Evolutionary conservation across 305 asterid species (phyloP), one percentile per base, ranked within the genome.

Genomic region (Fraxinus xanthoxyloides): DNA sequence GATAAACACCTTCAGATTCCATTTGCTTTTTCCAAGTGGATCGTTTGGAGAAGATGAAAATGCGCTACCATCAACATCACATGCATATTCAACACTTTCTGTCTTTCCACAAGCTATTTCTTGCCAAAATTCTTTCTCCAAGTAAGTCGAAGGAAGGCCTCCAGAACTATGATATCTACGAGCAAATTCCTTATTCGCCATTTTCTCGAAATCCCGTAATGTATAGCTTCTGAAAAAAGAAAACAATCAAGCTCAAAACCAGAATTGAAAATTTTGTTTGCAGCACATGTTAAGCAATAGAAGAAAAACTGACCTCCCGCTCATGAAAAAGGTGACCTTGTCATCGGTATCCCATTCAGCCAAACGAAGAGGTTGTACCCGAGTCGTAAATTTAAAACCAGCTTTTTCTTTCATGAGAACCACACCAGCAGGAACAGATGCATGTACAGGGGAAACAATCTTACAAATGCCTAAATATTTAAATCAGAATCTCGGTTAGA

Each of bases 41-140:
- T 96, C 99, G 81, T 78, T 82, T 30, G 94, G 88, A 89, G 95
- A 94, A 77, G 97, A 93, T 84, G 98, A 94, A 88, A 96, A 96
- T 36, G 99, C 98, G 90, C 98, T 94, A 83, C 99, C 99, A 87
- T 96, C 99, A 77, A 96, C 99, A 87, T 96, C 99, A 79, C 98
- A 96, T 61, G 99, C 99, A 88, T 96, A 96, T 91, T 96, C 99
- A 78, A 96, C 99, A 88, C 98, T 92, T 85, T 93, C 99, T 76
- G 92, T 92, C 89, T 90, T 93, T 85, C 99, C 99, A 87, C 89
- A 88, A 83, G 97, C 95, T 90, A 96, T 93, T 92, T 94, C 99
- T 86, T 91, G 84, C 99, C 99, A 96, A 91, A 96, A 96, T 90
- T 96, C 99, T 84, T 88, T 96, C 86, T 96, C 99, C 92, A 96